These are phyloP conservation scores for Psidium guajava DNA, from an alignment of 345 rosid species.

Conservation along the genomic window DNA sequence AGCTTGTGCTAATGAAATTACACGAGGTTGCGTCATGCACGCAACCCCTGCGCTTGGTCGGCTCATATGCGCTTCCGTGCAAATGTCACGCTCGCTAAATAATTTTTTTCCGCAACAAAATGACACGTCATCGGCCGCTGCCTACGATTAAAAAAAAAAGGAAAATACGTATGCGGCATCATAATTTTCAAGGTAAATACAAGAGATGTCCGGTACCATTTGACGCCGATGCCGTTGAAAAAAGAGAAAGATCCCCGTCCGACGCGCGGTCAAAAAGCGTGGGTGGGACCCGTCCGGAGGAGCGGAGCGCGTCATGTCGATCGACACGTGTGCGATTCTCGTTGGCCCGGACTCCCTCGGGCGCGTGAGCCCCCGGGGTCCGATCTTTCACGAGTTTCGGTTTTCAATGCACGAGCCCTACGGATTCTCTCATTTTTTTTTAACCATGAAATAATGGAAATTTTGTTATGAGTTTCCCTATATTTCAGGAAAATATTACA, in stretches of 20 bases:
- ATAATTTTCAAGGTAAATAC: not conserved
- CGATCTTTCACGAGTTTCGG: not conserved
- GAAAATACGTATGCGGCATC: not conserved
- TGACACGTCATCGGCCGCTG: not conserved
- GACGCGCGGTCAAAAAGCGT: conserved; percentile 12
- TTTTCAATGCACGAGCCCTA: not conserved
- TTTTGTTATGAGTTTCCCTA: not conserved
- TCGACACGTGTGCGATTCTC: not conserved
- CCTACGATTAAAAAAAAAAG: not conserved
- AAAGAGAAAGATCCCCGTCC: not conserved
- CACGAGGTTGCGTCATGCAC: not conserved
- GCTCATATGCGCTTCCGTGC: not conserved
- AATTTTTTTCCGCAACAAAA: no score
- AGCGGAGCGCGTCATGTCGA: not conserved
- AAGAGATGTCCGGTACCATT: not conserved
- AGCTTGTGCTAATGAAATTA: not conserved
- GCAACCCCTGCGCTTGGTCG: not conserved
- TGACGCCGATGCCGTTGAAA: not conserved
- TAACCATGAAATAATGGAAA: not conserved
- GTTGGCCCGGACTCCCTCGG: not conserved
- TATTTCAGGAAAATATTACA: not conserved
- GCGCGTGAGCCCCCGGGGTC: not conserved
- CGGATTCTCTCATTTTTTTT: not conserved
- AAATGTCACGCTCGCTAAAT: not conserved
- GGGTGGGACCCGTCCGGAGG: not conserved